A percentile compares a stretch with the other conserved stretches of the same genome.
Evolutionary conservation across 306 rosid genomes (phyloP).

Genomic region (Gynostemma pentaphyllum): DNA sequence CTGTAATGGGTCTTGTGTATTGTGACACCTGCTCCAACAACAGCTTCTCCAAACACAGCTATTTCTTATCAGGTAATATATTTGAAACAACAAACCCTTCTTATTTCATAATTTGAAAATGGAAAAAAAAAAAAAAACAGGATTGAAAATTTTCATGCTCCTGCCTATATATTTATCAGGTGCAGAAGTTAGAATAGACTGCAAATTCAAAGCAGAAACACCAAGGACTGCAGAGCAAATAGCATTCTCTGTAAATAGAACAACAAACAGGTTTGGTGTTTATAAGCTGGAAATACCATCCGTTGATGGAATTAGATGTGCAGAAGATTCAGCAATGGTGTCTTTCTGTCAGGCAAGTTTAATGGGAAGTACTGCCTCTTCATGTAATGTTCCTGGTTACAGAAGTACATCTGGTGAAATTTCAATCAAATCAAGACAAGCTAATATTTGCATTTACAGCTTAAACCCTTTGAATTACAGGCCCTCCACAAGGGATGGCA

Average conservation of each 20-base stretch:
- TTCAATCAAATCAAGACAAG: constrained; percentile 51
- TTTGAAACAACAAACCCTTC: too few relatives aligned
- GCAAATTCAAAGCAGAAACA: constrained; percentile 64
- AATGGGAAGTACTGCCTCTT: constrained; percentile 49
- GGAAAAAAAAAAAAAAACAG: not conserved
- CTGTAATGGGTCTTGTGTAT: constrained; percentile 92
- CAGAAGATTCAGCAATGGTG: constrained; percentile 64
- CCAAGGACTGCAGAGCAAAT: constrained; percentile 58
- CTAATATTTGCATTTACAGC: constrained; percentile 84
- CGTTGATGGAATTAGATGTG: constrained; percentile 84
- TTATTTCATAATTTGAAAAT: not conserved
- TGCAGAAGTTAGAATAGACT: constrained; percentile 72
- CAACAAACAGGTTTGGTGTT: constrained; percentile 64
- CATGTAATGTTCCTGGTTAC: constrained; percentile 86
- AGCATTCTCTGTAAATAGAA: constrained; percentile 73
- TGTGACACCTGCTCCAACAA: constrained; percentile 93
- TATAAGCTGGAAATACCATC: constrained; percentile 84
- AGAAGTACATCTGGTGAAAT: constrained; percentile 65
- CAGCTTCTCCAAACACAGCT: constrained; percentile 76
- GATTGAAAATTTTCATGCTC: not conserved
- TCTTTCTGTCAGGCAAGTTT: constrained; percentile 72
- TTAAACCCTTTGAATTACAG: constrained; percentile 67
- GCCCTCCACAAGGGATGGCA: constrained; percentile 50
- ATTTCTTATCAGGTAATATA: constrained; percentile 57
- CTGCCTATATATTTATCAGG: constrained; percentile 21